Percentiles rank a stretch among this genome's conserved stretches.
Evolutionary conservation across 805 yeast genomes (phyloP).

Genomic region (Lipomyces spencermartinsiae): DNA sequence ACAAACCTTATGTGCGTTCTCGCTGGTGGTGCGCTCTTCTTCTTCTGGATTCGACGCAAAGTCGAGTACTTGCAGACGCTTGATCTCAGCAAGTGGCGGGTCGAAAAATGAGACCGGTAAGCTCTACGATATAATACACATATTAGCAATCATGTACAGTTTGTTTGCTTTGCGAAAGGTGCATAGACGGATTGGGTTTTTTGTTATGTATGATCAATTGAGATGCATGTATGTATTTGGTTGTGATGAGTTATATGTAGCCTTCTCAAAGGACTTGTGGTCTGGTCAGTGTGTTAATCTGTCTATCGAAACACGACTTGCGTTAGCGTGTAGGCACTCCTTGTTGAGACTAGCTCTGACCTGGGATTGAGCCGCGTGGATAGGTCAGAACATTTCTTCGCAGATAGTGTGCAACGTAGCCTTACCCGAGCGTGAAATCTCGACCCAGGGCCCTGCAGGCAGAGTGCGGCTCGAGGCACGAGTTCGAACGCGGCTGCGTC

Average conservation of each 20-base stretch:
- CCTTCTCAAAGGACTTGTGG: not conserved
- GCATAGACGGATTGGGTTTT: conserved; percentile 1
- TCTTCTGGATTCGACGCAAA: conserved; percentile 68
- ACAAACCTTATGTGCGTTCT: conserved; percentile 75
- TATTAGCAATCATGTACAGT: not conserved
- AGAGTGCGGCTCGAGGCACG: not conserved
- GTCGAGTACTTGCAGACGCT: conserved; percentile 70
- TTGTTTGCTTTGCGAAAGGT: not conserved
- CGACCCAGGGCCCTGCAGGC: not conserved
- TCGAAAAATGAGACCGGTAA: conserved; percentile 26
- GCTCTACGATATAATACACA: not conserved
- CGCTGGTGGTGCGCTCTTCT: conserved; percentile 69
- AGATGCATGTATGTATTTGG: conserved; percentile 1
- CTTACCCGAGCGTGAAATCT: not conserved
- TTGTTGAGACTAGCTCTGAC: too few species aligned
- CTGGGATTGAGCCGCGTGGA: not conserved
- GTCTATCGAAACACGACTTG: not conserved
- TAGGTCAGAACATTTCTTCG: not conserved
- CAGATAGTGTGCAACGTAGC: not conserved
- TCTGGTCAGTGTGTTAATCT: not conserved
- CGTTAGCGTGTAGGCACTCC: not conserved
- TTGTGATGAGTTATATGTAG: not conserved
- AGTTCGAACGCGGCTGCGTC: not conserved
- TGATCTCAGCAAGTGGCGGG: conserved; percentile 39
- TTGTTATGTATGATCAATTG: not conserved